These are phyloP conservation scores for baker's yeast (Saccharomyces cerevisiae) DNA, from an alignment of 805 yeast species.

Conservation along the genomic window DNA sequence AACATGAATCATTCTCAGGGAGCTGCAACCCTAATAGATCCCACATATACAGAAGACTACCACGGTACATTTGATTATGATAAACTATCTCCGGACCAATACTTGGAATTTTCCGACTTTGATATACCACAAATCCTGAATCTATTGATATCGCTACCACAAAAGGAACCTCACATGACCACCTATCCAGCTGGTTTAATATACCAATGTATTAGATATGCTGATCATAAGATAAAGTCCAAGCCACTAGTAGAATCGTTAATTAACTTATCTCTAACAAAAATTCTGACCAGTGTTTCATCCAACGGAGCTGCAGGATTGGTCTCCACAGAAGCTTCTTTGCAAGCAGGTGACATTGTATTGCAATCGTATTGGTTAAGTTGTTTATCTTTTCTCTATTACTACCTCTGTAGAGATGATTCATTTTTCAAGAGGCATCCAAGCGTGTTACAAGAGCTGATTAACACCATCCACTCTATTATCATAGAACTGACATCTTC, in stretches of 20 bases:
- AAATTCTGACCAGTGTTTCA: conserved; percentile 51
- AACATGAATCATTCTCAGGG: conserved; percentile 5
- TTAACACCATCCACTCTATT: conserved; percentile 48
- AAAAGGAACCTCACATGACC: conserved; percentile 39
- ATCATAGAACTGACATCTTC: conserved; percentile 60
- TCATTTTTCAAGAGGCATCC: conserved; percentile 49
- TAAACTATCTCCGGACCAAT: conserved; percentile 48
- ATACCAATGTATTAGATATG: conserved; percentile 63
- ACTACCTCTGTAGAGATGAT: conserved; percentile 65
- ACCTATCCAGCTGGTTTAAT: conserved; percentile 60
- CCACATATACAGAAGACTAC: not conserved
- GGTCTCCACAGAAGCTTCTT: conserved; percentile 7
- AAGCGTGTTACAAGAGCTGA: conserved; percentile 48
- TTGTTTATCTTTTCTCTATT: conserved; percentile 65
- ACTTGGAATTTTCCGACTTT: conserved; percentile 52
- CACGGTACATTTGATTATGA: conserved; percentile 43
- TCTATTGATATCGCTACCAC: conserved; percentile 52
- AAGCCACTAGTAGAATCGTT: conserved; percentile 49
- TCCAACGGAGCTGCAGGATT: not conserved
- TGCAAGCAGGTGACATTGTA: conserved; percentile 50
- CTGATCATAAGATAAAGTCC: conserved; percentile 45
- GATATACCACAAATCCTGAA: conserved; percentile 66
- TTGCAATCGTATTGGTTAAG: conserved; percentile 83
- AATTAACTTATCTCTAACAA: conserved; percentile 50
- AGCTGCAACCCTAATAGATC: not conserved